A percentile compares a stretch with the other conserved stretches of the same genome.
phyloP scores from a whole-genome alignment of 2,329 filamentous ascomycete species.

The Rhinocladiella similis region DNA sequence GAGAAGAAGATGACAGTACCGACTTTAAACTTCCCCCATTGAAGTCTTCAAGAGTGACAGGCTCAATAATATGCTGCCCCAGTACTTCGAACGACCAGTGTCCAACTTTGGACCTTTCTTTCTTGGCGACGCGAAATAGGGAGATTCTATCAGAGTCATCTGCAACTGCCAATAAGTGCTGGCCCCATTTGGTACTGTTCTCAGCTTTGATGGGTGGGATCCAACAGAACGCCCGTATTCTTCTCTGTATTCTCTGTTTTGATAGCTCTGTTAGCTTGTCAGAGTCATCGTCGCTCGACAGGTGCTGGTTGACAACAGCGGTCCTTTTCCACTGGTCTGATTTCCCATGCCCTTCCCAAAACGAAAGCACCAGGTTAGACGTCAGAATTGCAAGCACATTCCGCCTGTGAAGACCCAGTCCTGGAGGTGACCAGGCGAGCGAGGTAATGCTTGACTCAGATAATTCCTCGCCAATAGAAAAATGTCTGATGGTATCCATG shows the following conservation, averaged over 20 bases:
- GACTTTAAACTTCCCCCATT: slow-evolving; percentile 1
- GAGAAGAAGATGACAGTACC: slow-evolving; percentile 13
- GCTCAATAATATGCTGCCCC: neutral
- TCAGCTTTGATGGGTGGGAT: slow-evolving; percentile 24
- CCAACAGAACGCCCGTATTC: slow-evolving; percentile 46
- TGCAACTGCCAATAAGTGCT: slow-evolving; percentile 37
- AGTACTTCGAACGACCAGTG: slow-evolving; percentile 17
- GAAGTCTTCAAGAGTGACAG: neutral
- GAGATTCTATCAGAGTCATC: slow-evolving; percentile 36
- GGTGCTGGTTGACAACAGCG: slow-evolving; percentile 52
- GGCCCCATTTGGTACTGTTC: slow-evolving; percentile 34
- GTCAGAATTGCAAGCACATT: slow-evolving; percentile 58
- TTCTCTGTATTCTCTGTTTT: slow-evolving; percentile 31
- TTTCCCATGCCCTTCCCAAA: slow-evolving; percentile 55
- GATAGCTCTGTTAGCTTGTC: slow-evolving; percentile 11
- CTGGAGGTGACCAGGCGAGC: slow-evolving; percentile 58
- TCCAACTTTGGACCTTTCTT: slow-evolving; percentile 15
- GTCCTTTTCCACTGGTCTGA: slow-evolving; percentile 53
- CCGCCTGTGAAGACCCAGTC: slow-evolving; percentile 55
- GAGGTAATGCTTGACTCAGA: slow-evolving; percentile 52
- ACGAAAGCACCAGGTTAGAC: slow-evolving; percentile 55
- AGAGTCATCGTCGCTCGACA: slow-evolving; percentile 34
- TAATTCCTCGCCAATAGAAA: slow-evolving; percentile 61
- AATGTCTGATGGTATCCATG: slow-evolving; percentile 47
- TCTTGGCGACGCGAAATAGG: slow-evolving; percentile 18